Conservation (phyloP, 306 rosid species). For the Malus orientalis region DNA sequence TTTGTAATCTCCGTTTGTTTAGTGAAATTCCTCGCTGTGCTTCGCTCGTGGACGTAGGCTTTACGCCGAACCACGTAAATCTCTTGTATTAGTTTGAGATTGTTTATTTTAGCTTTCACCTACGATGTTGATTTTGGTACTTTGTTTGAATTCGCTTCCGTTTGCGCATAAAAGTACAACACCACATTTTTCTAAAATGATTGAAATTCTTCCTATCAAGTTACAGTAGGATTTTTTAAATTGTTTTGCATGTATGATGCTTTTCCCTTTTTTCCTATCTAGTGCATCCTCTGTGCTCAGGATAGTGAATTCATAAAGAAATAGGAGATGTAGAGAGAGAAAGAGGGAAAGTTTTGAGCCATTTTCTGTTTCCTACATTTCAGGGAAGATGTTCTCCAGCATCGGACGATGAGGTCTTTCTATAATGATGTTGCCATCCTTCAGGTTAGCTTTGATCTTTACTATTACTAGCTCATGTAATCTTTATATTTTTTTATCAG, state of each 20-base stretch:
- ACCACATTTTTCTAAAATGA: not conserved
- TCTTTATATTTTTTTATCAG: not conserved
- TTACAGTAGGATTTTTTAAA: not conserved
- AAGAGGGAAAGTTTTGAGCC: not conserved
- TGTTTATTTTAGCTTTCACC: too few species aligned
- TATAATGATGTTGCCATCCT: slow-evolving; percentile 66
- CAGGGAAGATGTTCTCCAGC: slow-evolving; percentile 75
- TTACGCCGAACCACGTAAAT: too few species aligned
- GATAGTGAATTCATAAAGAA: not conserved
- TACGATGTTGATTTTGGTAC: too few species aligned
- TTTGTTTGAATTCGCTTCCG: too few species aligned
- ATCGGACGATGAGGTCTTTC: slow-evolving; percentile 65
- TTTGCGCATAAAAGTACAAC: too few species aligned
- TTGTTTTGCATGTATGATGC: not conserved
- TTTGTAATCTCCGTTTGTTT: too few species aligned
- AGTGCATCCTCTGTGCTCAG: not conserved
- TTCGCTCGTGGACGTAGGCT: too few species aligned
- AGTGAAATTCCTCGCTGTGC: too few species aligned
- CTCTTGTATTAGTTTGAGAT: too few species aligned
- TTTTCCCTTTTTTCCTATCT: not conserved
- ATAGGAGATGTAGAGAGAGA: too few species aligned
- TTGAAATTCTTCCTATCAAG: slow-evolving; percentile 1
- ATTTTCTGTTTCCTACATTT: slow-evolving; percentile 20
- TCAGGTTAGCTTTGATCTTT: slow-evolving; percentile 49
- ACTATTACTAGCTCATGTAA: not conserved